Base-by-base conservation (phyloP, 2,329 filamentous ascomycete genomes). In the Trichoderma semiorbis region DNA sequence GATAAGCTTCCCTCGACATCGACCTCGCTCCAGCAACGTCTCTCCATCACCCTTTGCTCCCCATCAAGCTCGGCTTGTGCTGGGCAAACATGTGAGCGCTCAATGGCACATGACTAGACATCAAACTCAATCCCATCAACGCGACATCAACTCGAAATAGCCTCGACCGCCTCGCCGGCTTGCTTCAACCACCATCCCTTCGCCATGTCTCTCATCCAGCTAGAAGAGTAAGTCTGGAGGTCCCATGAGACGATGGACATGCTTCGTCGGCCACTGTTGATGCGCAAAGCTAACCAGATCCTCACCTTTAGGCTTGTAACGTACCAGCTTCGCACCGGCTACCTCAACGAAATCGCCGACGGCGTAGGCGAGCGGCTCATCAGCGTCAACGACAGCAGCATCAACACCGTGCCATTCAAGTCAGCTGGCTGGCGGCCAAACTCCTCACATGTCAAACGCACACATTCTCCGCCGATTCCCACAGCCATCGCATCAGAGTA, bases 361-460 rank as follows among this genome's bases (percentile, higher is more conserved):
- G 93, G 93, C 73, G 92, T 96, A 8, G 93, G 93, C 75, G 93
- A 97, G 80, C 91, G 93, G 24, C 87, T 96, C 53, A 93, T 97
- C 79, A 93, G 90, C 50, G 88, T 97, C 73, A 93, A 95, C 81
- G 90, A 94, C 78, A 87, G 87, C 74, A 92, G 95, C 78, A 85
- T 96, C 74, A 95, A 94, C 79, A 92, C 93, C 32, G 89, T 91
- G 3, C 90, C 92, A 34, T 96, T 95, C 84, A 94, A 94, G 81
- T 90, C 92, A 64, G 92, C 93, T 73, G 93, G 93, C 75, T 96
- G 93, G 93, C 88, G 89, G 57, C 85, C 91, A 63, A 93, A 92
- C 77, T 88, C 91, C 11, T 88, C 91, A 21, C 90, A 94, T 74
- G 90, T 92, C 80, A 95, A 95, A 81, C 90, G 93, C 76, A 95